Evolutionary conservation across 495 filamentous ascomycete genomes (phyloP).

Genomic region (Penicillium flavigenum): DNA sequence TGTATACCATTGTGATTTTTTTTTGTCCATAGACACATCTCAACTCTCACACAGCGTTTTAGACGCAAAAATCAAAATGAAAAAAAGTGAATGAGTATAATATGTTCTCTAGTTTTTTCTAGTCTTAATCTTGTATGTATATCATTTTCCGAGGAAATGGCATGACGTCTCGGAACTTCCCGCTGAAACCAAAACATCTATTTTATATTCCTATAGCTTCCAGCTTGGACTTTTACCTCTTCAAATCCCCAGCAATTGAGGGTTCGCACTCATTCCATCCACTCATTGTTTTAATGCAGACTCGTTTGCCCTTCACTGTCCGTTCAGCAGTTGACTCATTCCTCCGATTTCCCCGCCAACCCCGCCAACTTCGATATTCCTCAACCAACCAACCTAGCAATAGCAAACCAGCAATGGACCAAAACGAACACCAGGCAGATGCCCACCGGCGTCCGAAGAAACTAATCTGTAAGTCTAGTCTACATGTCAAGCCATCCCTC

Average conservation of each 20-base stretch:
- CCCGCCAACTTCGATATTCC: conserved; percentile 21
- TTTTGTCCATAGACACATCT: conserved; percentile 38
- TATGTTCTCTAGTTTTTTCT: not conserved
- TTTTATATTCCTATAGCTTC: not conserved
- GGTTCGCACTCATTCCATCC: not conserved
- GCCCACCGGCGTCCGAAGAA: conserved; percentile 40
- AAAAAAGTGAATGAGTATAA: conserved; percentile 29
- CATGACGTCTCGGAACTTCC: conserved; percentile 12
- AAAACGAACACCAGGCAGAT: conserved; percentile 11
- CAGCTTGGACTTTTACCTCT: not conserved
- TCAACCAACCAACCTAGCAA: conserved; percentile 4
- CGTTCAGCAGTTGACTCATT: conserved; percentile 21
- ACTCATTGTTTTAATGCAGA: not conserved
- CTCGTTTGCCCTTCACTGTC: not conserved
- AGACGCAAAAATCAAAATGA: conserved; percentile 28
- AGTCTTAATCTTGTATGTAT: not conserved
- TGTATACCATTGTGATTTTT: conserved; percentile 37
- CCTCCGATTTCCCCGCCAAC: conserved; percentile 22
- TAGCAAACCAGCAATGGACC: conserved; percentile 18
- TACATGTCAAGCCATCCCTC: not conserved
- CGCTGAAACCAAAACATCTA: not conserved
- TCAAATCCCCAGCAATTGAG: not conserved
- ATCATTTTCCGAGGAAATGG: not conserved
- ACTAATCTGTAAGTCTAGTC: conserved; percentile 42
- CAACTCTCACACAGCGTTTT: conserved; percentile 33